Percentiles rank a stretch among this genome's conserved stretches.
Conservation (phyloP, 1,284 basidiomycete genomes). For the Coniferiporia sulphurascens region DNA sequence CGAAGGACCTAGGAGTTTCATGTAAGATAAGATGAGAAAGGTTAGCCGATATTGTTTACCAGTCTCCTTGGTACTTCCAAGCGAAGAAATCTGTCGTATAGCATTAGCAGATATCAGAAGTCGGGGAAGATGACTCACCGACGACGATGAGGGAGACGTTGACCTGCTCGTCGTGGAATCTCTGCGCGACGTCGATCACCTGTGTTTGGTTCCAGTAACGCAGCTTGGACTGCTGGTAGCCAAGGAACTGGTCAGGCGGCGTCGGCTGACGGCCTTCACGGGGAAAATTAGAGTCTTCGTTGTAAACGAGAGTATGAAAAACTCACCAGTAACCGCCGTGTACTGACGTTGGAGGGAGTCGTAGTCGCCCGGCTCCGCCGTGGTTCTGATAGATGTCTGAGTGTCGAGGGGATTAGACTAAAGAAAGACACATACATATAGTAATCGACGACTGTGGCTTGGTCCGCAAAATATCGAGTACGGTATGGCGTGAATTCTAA, state of each 20-base stretch:
- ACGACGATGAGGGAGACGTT: conserved; percentile 37
- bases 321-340: conserved; percentile 34
- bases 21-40: neutral
- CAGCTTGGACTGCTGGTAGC: conserved; percentile 40
- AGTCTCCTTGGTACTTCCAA: conserved; percentile 40
- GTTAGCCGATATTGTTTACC: conserved; percentile 22
- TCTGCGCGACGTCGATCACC: conserved; percentile 34
- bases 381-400: conserved; percentile 28
- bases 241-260: conserved; percentile 35
- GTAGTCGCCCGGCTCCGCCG: conserved; percentile 35
- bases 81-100: conserved; percentile 34
- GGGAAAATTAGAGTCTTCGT: neutral
- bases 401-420: neutral
- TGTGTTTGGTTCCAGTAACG: conserved; percentile 38
- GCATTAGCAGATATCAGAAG: neutral
- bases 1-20: conserved; percentile 30
- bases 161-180: conserved; percentile 37
- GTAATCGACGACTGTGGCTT: conserved; percentile 37
- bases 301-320: neutral
- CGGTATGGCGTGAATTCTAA: conserved; percentile 34
- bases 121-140: conserved; percentile 23
- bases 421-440: conserved; percentile 30
- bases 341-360: conserved; percentile 37
- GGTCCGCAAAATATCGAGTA: conserved; percentile 34
- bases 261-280: conserved; percentile 34